Percentiles rank a stretch among this genome's conserved stretches.
Conservation (phyloP, 1,139 yeast species). For the Spencermartinsiella ligniputridi region DNA sequence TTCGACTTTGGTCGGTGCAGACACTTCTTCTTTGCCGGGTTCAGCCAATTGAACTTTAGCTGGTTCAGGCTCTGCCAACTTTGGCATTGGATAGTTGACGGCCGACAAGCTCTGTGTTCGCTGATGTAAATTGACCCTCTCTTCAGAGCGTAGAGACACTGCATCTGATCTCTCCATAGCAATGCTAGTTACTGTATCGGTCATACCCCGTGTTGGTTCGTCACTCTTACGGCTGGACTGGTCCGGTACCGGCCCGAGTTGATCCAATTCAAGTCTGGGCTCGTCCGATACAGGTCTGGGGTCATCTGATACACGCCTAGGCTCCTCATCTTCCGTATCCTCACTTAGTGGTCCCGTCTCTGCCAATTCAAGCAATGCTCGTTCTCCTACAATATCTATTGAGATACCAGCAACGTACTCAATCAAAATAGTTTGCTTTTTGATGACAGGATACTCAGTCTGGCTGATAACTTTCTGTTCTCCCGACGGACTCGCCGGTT, state of each 20-base stretch:
- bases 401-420: conserved; percentile 55
- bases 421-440: conserved; percentile 50
- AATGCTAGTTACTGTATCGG: background rate
- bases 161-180: background rate
- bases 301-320: no score
- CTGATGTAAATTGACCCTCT: no score
- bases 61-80: no score
- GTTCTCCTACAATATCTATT: conserved; percentile 58
- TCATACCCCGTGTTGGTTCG: background rate
- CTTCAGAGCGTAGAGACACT: background rate
- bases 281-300: no score
- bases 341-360: conserved; percentile 36
- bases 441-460: conserved; percentile 32
- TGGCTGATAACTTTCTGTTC: conserved; percentile 28
- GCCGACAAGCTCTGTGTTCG: no score
- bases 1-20: no score
- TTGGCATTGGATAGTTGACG: no score
- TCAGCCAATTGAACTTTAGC: no score
- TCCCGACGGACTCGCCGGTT: conserved; percentile 8
- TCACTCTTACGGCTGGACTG: background rate
- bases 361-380: conserved; percentile 50
- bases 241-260: no score
- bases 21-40: no score
- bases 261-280: no score
- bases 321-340: conserved; percentile 33